A percentile compares a stretch with the other conserved stretches of the same genome.
phyloP scores from a whole-genome alignment of 179 eudicot species.

The Spinacia oleracea region DNA sequence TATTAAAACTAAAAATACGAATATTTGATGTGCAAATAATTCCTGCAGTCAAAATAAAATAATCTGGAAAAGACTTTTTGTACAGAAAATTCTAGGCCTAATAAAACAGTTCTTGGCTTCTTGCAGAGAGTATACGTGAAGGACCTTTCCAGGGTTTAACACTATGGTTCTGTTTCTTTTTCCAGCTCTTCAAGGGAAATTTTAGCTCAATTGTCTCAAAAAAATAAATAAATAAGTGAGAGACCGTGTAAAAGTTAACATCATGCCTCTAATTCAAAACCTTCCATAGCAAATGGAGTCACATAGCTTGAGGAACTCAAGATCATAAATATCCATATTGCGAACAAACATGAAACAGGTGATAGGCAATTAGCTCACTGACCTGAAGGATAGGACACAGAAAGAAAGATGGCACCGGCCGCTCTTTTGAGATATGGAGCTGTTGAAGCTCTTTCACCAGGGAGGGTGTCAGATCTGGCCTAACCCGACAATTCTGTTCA shows the following conservation, averaged over 20 bases:
- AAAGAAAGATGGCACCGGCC: conserved; percentile 66
- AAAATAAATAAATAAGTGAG: no score
- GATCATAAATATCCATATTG: background rate
- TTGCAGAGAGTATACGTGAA: no score
- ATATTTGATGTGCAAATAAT: background rate
- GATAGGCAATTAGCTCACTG: conserved; percentile 22
- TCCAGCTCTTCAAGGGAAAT: background rate
- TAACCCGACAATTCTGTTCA: conserved; percentile 59
- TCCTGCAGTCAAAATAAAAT: background rate
- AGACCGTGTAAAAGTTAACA: background rate
- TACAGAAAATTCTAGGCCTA: background rate
- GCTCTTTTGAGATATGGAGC: conserved; percentile 64
- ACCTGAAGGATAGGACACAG: conserved; percentile 77
- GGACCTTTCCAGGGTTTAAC: background rate
- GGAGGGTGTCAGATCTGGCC: conserved; percentile 64
- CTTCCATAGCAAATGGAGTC: background rate
- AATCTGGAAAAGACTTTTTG: no score
- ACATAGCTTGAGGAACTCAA: background rate
- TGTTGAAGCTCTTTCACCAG: conserved; percentile 69
- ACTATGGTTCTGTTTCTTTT: background rate
- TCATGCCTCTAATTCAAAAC: background rate
- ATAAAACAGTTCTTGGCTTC: no score
- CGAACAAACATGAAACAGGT: background rate
- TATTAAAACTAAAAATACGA: background rate
- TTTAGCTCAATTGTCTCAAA: background rate